These are phyloP conservation scores for Aspergillus phoenicis DNA, from an alignment of 2,329 filamentous ascomycete species.

Conservation along the genomic window DNA sequence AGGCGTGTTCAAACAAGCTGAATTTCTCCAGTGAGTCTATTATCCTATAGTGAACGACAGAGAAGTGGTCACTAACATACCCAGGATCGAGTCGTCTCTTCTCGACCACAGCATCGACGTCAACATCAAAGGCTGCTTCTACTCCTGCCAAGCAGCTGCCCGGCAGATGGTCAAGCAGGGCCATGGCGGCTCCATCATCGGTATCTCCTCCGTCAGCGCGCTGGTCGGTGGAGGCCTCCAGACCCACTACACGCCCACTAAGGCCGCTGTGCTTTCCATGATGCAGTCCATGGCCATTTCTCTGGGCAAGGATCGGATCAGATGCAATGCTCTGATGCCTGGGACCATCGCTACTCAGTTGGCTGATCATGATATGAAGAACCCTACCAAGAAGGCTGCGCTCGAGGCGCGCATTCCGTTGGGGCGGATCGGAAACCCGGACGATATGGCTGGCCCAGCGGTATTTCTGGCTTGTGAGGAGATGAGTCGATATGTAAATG, in stretches of 20 bases:
- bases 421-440: slow-evolving; percentile 65
- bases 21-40: slow-evolving; percentile 64
- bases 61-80: slow-evolving; percentile 47
- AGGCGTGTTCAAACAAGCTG: slow-evolving; percentile 70
- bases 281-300: slow-evolving; percentile 80
- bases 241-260: slow-evolving; percentile 81
- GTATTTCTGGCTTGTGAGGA: slow-evolving; percentile 27
- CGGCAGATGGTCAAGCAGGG: slow-evolving; percentile 32
- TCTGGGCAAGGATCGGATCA: slow-evolving; percentile 69
- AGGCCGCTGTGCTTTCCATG: slow-evolving; percentile 73
- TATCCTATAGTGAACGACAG: no score
- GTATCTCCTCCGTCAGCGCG: slow-evolving; percentile 34
- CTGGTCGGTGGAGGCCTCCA: slow-evolving; percentile 65
- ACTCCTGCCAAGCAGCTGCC: slow-evolving; percentile 32
- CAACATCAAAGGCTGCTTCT: slow-evolving; percentile 30
- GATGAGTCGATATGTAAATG: slow-evolving; percentile 27
- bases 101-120: slow-evolving; percentile 46
- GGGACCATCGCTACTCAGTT: slow-evolving; percentile 79
- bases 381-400: slow-evolving; percentile 48
- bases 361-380: slow-evolving; percentile 75
- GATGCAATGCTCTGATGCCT: slow-evolving; percentile 78
- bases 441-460: slow-evolving; percentile 73
- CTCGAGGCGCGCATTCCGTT: slow-evolving; percentile 74
- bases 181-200: slow-evolving; percentile 33
- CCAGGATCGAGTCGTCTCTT: slow-evolving; percentile 67